A percentile compares a stretch with the other conserved stretches of the same genome.
Conservation (phyloP, 2,329 filamentous ascomycete genomes). For the Hypomyces rosellus region DNA sequence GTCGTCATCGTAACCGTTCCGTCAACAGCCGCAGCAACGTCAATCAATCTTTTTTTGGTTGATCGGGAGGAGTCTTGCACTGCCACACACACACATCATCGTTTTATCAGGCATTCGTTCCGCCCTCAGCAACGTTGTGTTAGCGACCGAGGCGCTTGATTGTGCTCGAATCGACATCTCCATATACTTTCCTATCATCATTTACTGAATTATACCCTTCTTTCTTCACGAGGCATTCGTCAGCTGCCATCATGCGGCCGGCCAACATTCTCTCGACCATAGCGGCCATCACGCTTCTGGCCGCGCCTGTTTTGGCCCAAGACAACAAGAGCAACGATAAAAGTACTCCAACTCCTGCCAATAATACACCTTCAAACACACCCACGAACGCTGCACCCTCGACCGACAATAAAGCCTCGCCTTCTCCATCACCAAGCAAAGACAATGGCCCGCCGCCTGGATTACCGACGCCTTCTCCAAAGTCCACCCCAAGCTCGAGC, state of each 20-base stretch:
- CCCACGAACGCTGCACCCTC: constrained; percentile 1
- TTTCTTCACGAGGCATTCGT: neutral
- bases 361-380: neutral
- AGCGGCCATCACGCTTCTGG: constrained; percentile 23
- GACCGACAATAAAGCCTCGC: constrained; percentile 7
- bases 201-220: neutral
- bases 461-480: constrained; percentile 2
- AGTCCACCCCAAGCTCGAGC: neutral
- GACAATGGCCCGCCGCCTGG: neutral
- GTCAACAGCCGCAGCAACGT: neutral
- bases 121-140: neutral
- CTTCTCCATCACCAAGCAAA: constrained; percentile 3
- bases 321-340: constrained; percentile 15
- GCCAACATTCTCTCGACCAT: constrained; percentile 19
- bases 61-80: neutral
- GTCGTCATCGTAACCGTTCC: neutral
- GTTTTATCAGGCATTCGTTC: neutral
- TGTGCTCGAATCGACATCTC: neutral
- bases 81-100: neutral
- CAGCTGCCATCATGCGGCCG: constrained; percentile 6
- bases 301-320: constrained; percentile 28
- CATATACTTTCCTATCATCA: neutral
- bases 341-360: constrained; percentile 8
- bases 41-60: neutral
- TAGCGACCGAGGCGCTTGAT: neutral